Evolutionary conservation across 129 eudicot genomes (phyloP).

Genomic region (Arctium minus): DNA sequence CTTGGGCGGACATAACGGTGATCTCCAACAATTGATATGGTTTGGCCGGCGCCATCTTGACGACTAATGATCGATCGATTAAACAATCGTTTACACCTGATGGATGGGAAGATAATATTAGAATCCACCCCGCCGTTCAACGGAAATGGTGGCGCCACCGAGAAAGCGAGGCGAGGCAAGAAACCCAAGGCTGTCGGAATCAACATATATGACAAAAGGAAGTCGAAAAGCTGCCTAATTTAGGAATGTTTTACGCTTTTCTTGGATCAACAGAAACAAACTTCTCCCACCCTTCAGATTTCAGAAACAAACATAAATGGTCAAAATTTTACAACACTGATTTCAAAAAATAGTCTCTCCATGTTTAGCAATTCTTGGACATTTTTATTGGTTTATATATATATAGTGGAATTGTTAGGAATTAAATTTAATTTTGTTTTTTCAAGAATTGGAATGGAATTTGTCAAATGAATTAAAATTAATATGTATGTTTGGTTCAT

Average conservation of each 20-base stretch:
- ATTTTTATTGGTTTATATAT: too few relatives aligned
- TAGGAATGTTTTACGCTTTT: background rate
- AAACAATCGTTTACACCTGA: background rate
- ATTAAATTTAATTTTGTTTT: too few relatives aligned
- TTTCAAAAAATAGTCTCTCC: too few relatives aligned
- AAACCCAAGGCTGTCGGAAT: background rate
- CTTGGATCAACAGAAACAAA: background rate
- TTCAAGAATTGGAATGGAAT: too few relatives aligned
- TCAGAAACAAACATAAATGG: background rate
- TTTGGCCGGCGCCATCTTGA: conserved; percentile 3
- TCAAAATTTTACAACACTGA: too few relatives aligned
- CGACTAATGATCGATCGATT: background rate
- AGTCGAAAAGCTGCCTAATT: background rate
- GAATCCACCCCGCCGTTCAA: background rate
- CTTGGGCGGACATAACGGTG: conserved; percentile 30
- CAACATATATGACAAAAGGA: background rate
- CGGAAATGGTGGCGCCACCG: background rate
- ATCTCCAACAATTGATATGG: conserved; percentile 23
- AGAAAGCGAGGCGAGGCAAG: background rate
- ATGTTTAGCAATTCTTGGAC: too few relatives aligned
- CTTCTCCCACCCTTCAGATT: background rate
- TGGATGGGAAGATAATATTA: background rate
- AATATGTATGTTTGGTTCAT: too few relatives aligned
- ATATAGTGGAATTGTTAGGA: too few relatives aligned
- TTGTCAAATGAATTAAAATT: too few relatives aligned